A percentile compares a stretch with the other conserved stretches of the same genome.
These are phyloP conservation scores for Geotrichum carabidarum DNA, from an alignment of 1,139 yeast species.

Conservation along the genomic window DNA sequence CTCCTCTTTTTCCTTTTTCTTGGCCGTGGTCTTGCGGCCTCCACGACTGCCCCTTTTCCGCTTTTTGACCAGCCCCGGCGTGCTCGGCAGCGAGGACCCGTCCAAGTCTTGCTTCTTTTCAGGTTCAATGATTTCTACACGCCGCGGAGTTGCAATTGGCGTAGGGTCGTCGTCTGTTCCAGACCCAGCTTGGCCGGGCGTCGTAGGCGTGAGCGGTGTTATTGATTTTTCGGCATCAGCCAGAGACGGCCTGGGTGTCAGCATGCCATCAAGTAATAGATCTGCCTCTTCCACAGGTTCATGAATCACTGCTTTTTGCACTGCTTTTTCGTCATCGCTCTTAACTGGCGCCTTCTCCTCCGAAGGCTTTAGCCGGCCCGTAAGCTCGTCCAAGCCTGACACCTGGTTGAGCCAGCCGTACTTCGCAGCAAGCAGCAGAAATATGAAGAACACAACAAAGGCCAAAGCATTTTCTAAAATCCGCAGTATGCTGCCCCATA, in stretches of 20 bases:
- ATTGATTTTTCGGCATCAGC: background rate
- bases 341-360: background rate
- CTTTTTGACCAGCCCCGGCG: constrained; percentile 38
- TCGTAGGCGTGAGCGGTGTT: background rate
- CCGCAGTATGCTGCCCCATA: constrained; percentile 28
- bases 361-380: constrained; percentile 1
- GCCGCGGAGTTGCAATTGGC: constrained; percentile 4
- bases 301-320: background rate
- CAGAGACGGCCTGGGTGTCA: background rate
- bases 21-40: constrained; percentile 48
- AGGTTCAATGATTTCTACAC: constrained; percentile 26
- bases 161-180: background rate
- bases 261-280: background rate
- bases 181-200: background rate
- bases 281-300: background rate
- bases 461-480: constrained; percentile 50
- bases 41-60: constrained; percentile 87
- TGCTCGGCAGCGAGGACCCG: constrained; percentile 4
- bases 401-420: constrained; percentile 43
- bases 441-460: constrained; percentile 38
- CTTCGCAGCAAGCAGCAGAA: constrained; percentile 39
- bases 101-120: constrained; percentile 9
- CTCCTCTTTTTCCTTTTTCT: constrained; percentile 13
- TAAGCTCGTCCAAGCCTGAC: constrained; percentile 9
- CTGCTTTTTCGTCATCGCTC: background rate